Base-by-base conservation (phyloP, 2,329 filamentous ascomycete species). In the Xylaria sp. region DNA sequence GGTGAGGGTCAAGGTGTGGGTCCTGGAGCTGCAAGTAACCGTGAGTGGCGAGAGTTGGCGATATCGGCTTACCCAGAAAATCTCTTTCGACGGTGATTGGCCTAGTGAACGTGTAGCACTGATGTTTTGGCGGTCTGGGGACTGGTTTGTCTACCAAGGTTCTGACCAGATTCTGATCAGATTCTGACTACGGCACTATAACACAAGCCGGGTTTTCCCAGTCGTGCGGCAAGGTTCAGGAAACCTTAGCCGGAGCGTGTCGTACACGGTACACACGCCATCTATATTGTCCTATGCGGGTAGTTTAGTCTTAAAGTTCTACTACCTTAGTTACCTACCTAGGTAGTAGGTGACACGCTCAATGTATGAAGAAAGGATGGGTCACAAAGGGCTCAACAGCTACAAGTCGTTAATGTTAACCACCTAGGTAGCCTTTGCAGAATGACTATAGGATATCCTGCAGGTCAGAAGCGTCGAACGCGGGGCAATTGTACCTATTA, bases 21-120 rank as follows among this genome's bases (percentile, higher is more conserved):
- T 41, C 46, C 44, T 37, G 35, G 37, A 33, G 27, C 37, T 29
- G 49, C 25, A 41, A 41, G 13, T 19, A 17, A 15, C 25, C 35
- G 15, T n/a, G 37, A 58, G 56, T 53, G 47, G 56, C 56, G 23
- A 58, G 6, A n/a, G 7, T 21, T 40, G 56, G 56, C 58, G 58
- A 55, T 60, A 60, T 60, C 58, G 58, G 58, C 44, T 61, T 55
- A 56, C 46, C 33, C 19, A 46, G 27, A 61, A 60, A 61, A 61
- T 56, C 53, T 56, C 37, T 56, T 23, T 29, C 52, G 19, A 17
- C 13, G 23, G 8, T 61, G 52, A 61, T 61, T 61, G 58, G 58
- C 9, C 46, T 46, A n/a, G 52, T 40, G 19, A 13, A 37, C 21
- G 57, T 43, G 21, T 55, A 23, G 27, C 44, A 33, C 48, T 15